Evolutionary conservation across 768 basidiomycete species (phyloP).

Genomic region (Tephrocybe sp.): DNA sequence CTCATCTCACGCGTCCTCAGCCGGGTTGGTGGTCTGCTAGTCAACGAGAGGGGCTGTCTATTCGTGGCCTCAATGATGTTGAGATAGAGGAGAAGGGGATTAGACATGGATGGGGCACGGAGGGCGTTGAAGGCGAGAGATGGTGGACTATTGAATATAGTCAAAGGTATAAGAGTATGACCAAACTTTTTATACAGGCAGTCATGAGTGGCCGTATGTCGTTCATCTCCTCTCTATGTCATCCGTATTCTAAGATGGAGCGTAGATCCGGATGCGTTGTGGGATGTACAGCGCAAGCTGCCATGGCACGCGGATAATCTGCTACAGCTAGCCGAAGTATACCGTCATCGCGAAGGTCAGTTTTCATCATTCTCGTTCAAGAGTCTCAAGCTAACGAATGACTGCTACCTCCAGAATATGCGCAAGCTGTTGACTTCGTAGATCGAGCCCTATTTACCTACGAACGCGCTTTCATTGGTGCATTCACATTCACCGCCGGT

Average conservation of each 20-base stretch:
- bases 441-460: conserved; percentile 93
- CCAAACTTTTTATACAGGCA: conserved; percentile 74
- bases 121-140: conserved; percentile 49
- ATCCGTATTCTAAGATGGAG: neutral
- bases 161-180: conserved; percentile 78
- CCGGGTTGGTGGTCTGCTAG: conserved; percentile 71
- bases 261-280: conserved; percentile 76
- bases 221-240: neutral
- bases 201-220: conserved; percentile 77
- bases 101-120: conserved; percentile 36
- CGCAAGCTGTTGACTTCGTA: conserved; percentile 83
- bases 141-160: conserved; percentile 92
- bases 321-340: conserved; percentile 81
- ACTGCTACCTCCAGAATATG: conserved; percentile 55
- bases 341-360: conserved; percentile 82
- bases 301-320: conserved; percentile 95
- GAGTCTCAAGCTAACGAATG: neutral
- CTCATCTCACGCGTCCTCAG: conserved; percentile 75
- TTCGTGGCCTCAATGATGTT: conserved; percentile 52
- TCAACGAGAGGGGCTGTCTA: conserved; percentile 69
- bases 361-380: neutral
- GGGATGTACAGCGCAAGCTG: conserved; percentile 66
- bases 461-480: conserved; percentile 83
- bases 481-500: conserved; percentile 83
- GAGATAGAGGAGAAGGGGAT: conserved; percentile 47